Evolutionary conservation across 139 green algal species (phyloP).

Genomic region (Chlorella vulgaris): DNA sequence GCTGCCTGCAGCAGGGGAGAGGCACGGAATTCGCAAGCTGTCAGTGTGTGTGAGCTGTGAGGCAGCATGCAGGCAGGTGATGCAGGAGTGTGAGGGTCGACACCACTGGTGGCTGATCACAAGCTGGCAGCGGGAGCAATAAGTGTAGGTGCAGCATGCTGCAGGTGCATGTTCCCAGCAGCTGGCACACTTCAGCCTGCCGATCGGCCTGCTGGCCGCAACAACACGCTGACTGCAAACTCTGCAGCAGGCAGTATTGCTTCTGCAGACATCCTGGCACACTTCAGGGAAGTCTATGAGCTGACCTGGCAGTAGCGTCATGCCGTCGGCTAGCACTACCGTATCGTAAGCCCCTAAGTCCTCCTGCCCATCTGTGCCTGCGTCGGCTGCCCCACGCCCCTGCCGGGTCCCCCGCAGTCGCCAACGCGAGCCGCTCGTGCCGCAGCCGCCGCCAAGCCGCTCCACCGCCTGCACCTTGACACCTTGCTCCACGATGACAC

Average conservation of each 20-base stretch:
- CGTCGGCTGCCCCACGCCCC: not conserved
- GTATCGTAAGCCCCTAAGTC: conserved; percentile 4
- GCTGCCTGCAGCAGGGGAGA: not conserved
- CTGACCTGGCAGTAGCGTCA: conserved; percentile 16
- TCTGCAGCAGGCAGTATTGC: no score
- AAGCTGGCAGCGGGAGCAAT: no score
- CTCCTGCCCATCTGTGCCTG: not conserved
- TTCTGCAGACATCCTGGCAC: no score
- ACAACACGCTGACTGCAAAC: no score
- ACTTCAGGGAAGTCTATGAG: no score
- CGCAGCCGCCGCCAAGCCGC: conserved; percentile 18
- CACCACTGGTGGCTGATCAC: no score
- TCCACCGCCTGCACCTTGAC: not conserved
- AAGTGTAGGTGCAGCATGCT: no score
- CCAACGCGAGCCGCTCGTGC: not conserved
- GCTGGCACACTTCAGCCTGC: no score
- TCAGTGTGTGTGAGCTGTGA: not conserved
- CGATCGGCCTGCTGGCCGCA: no score
- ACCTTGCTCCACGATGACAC: not conserved
- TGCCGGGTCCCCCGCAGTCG: conserved; percentile 12
- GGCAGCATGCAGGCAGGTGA: no score
- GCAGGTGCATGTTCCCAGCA: no score
- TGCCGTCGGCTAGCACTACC: conserved; percentile 8
- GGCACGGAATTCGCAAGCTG: not conserved
- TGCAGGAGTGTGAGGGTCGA: no score